These are phyloP conservation scores for Prunus fruticosa DNA, from an alignment of 306 rosid species.

Conservation along the genomic window DNA sequence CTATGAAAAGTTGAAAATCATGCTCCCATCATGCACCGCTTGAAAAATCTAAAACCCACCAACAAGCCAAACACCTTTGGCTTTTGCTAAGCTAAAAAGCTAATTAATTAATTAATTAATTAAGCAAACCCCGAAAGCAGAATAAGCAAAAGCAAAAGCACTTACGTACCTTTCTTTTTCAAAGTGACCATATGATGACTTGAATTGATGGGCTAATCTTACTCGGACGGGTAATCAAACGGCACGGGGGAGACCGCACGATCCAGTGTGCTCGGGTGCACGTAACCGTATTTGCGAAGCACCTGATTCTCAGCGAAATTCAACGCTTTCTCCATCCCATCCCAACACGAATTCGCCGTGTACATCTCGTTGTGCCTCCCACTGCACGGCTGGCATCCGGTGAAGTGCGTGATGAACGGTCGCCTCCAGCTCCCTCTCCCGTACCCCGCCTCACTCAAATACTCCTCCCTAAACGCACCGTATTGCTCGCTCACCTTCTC, in stretches of 20 bases:
- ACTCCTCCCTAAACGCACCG: conserved; percentile 49
- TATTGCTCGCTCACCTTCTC: conserved; percentile 67
- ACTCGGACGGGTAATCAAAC: conserved; percentile 54
- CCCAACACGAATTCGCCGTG: conserved; percentile 58
- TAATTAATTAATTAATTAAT: neutral
- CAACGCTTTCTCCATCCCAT: conserved; percentile 64
- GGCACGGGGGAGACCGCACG: conserved; percentile 40
- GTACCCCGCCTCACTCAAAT: conserved; percentile 29
- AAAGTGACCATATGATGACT: neutral
- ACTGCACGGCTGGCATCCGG: conserved; percentile 94
- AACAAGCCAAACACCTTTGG: neutral
- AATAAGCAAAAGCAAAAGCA: neutral
- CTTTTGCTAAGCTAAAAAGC: neutral
- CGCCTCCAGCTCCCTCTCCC: conserved; percentile 58
- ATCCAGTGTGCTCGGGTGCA: conserved; percentile 40
- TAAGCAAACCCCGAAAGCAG: neutral
- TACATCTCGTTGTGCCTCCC: conserved; percentile 67
- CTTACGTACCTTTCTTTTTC: neutral
- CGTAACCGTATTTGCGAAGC: conserved; percentile 54
- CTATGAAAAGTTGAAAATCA: neutral
- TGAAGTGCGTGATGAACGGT: conserved; percentile 83
- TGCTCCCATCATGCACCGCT: neutral
- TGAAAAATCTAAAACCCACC: neutral
- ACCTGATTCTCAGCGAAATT: conserved; percentile 88
- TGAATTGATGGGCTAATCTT: neutral